Conservation (phyloP, 2,329 filamentous ascomycete genomes). For the Setomelanomma holmii region DNA sequence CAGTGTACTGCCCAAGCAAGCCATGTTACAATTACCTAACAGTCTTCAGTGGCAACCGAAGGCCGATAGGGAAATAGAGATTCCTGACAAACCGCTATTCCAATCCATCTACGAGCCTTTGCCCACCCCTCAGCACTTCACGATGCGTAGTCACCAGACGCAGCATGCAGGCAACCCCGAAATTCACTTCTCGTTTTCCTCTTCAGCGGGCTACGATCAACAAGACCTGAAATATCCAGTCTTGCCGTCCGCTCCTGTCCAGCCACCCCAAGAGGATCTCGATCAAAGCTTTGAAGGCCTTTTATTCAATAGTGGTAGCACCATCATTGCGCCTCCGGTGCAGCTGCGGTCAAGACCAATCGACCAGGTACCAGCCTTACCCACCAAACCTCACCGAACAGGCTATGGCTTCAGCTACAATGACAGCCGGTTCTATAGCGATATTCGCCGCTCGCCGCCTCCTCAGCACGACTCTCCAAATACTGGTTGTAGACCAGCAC, state of each 20-base stretch:
- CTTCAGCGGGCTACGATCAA: not conserved
- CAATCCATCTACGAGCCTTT: not conserved
- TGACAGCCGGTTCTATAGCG: constrained; percentile 19
- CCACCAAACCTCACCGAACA: constrained; percentile 14
- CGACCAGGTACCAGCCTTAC: not conserved
- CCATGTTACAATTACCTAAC: not conserved
- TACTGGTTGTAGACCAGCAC: not conserved
- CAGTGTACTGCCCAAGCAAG: not conserved
- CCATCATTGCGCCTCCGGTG: not conserved
- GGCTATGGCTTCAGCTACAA: constrained; percentile 36
- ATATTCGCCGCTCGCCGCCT: not conserved
- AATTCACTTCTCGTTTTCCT: not conserved
- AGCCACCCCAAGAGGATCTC: not conserved
- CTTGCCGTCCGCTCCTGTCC: not conserved
- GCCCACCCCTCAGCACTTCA: not conserved
- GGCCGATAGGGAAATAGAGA: not conserved
- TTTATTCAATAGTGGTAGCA: not conserved
- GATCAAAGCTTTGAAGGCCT: not conserved
- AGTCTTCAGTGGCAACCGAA: not conserved
- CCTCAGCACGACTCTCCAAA: not conserved
- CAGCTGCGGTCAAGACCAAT: too few relatives aligned
- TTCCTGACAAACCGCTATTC: not conserved
- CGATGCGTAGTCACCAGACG: not conserved
- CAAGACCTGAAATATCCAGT: not conserved
- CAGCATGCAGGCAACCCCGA: not conserved